Base-by-base conservation (phyloP, 805 yeast genomes). In the Cyberlindnera bimundalis region DNA sequence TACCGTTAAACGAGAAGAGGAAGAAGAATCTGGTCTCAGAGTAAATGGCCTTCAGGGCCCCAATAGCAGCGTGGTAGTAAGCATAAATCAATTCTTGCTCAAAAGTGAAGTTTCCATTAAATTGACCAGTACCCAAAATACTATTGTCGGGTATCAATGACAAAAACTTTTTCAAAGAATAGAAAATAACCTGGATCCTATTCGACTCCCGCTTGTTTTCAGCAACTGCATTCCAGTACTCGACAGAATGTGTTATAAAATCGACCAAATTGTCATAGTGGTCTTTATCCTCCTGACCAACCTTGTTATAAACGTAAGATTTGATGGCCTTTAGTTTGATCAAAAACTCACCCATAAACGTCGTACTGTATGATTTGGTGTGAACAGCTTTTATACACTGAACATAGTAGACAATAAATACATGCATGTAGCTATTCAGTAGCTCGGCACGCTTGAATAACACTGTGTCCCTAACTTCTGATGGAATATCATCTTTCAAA, bases 11-110 rank as follows among this genome's bases (percentile, higher is more conserved):
- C 2, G 65, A 62, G 44, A 54, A 52, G 27, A 61, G 52, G 50
- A 61, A 65, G 29, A 59, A 56, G 42, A 63, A 65, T 29, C 66
- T 46, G 4, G 58, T 56, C 41, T 65, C 69, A 9, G 68, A 61
- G 38, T 62, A 63, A 24, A 65, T 48, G 1, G 67, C 64, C 41
- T 58, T 64, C 33, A 65, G 37, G 1, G 61, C 55, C 14, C 61
- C 50, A 12, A 61, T 53, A 5, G 52, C 58, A 4, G 67, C 66
- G 33, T 61, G 66, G 45, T 53, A 65, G 44, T 60, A 65, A 7
- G 59, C 43, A 21, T 54, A 55, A 11, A 65, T 43, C 13, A 64
- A 38, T n/a, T 51, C 41, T 11, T 49, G 43, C 20, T 53, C 53
- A 39, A 48, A 48, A 2, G 39, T 6, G 14, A 41, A 29, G 3